These are phyloP conservation scores for Colletotrichum tabaci DNA, from an alignment of 2,329 filamentous ascomycete genomes.

Conservation along the genomic window DNA sequence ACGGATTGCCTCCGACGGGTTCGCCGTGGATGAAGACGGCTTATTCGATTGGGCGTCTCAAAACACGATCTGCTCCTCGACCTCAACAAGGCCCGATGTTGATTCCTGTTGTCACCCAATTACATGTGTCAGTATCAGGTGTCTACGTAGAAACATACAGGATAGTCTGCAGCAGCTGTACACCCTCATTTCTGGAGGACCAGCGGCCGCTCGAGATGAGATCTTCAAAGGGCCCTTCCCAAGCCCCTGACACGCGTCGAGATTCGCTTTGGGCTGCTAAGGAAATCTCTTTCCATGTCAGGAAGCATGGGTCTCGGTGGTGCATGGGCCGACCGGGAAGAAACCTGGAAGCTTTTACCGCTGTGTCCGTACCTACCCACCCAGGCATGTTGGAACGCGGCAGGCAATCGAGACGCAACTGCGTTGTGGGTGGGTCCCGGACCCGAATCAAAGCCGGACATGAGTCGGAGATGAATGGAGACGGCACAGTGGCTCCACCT, in stretches of 20 bases:
- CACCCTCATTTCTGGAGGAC: background rate
- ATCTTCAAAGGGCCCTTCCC: background rate
- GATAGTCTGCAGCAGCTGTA: background rate
- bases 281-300: conserved; percentile 35
- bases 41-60: background rate
- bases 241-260: conserved; percentile 30
- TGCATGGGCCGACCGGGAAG: conserved; percentile 20
- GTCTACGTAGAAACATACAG: background rate
- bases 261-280: background rate
- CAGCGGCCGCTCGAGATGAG: background rate
- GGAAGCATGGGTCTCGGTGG: conserved; percentile 28
- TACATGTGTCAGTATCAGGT: background rate
- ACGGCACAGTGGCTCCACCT: conserved; percentile 7
- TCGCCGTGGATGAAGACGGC: background rate
- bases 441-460: conserved; percentile 27
- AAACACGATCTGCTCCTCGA: background rate
- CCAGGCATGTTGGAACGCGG: background rate
- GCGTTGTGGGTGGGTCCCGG: background rate
- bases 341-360: conserved; percentile 26
- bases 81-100: background rate
- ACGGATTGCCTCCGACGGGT: background rate
- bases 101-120: conserved; percentile 3
- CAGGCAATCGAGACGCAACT: conserved; percentile 33
- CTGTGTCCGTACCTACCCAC: too few species aligned
- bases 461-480: conserved; percentile 33